A percentile compares a stretch with the other conserved stretches of the same genome.
These are phyloP conservation scores for Astragalus glycyphyllos DNA, from an alignment of 306 rosid genomes.

Conservation along the genomic window DNA sequence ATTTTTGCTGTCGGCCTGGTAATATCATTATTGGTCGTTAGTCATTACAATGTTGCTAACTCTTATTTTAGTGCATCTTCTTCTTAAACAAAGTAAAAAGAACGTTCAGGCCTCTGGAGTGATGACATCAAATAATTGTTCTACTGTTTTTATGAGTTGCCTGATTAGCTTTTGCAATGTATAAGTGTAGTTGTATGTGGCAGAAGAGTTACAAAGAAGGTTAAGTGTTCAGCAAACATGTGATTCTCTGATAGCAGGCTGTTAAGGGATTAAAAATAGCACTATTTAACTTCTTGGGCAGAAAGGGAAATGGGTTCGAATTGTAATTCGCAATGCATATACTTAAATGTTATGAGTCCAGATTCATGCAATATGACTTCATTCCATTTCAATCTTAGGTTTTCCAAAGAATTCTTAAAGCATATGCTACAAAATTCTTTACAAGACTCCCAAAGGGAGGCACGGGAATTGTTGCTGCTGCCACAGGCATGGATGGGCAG, in stretches of 20 bases:
- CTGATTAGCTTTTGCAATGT: conserved; percentile 20
- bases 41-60: conserved; percentile 1
- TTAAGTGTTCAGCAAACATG: background rate
- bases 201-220: background rate
- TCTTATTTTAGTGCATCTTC: conserved; percentile 16
- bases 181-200: conserved; percentile 18
- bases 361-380: conserved; percentile 31
- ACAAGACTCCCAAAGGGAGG: conserved; percentile 97
- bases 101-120: background rate
- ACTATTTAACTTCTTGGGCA: background rate
- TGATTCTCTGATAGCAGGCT: conserved; percentile 25
- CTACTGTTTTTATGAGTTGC: conserved; percentile 13
- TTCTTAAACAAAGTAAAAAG: conserved; percentile 3
- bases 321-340: conserved; percentile 19
- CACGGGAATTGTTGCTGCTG: conserved; percentile 97
- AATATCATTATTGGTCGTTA: background rate
- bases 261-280: conserved; percentile 2
- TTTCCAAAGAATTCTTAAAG: conserved; percentile 93
- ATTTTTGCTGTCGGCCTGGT: conserved; percentile 22
- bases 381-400: conserved; percentile 64
- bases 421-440: conserved; percentile 89
- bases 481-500: conserved; percentile 99
- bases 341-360: conserved; percentile 37
- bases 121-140: background rate
- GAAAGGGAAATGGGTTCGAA: conserved; percentile 32